phyloP scores from a whole-genome alignment of 352 stramenopile genomes.

The Sclerospora graminicola region DNA sequence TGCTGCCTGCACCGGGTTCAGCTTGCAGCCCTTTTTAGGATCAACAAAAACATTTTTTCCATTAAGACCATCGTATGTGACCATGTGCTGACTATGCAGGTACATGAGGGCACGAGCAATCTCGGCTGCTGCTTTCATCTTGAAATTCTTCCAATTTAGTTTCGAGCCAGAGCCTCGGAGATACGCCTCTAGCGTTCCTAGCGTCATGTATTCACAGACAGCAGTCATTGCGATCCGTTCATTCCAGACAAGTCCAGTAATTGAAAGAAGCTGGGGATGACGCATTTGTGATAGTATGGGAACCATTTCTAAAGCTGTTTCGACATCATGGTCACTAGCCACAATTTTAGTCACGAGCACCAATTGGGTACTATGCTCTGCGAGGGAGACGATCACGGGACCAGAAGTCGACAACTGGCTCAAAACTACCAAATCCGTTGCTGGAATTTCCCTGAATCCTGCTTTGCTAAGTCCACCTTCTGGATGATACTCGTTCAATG shows the following conservation, averaged over 20 bases:
- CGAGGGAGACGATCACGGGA: conserved; percentile 35
- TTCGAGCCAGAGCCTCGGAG: conserved; percentile 22
- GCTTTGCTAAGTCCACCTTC: conserved; percentile 39
- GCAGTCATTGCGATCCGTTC: conserved; percentile 45
- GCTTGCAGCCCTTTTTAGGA: conserved; percentile 60
- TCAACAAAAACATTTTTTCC: conserved; percentile 66
- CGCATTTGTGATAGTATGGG: conserved; percentile 54
- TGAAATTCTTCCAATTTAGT: conserved; percentile 69
- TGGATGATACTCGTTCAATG: conserved; percentile 28
- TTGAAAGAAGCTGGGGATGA: conserved; percentile 52
- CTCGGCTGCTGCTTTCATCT: conserved; percentile 58
- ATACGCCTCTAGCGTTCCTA: conserved; percentile 55
- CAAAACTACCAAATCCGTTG: conserved; percentile 25
- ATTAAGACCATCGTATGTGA: conserved; percentile 64
- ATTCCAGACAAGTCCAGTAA: conserved; percentile 53
- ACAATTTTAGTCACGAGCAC: conserved; percentile 52
- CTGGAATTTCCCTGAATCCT: conserved; percentile 46
- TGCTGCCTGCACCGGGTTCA: conserved; percentile 65
- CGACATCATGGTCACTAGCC: conserved; percentile 41
- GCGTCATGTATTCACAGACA: conserved; percentile 64
- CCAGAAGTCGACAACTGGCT: conserved; percentile 34
- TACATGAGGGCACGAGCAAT: conserved; percentile 67
- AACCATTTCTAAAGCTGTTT: conserved; percentile 43
- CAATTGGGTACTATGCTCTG: conserved; percentile 32
- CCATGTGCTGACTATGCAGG: conserved; percentile 56